A percentile compares a stretch with the other conserved stretches of the same genome.
Conservation (phyloP, 2,329 filamentous ascomycete genomes). For the Knufia fluminis region DNA sequence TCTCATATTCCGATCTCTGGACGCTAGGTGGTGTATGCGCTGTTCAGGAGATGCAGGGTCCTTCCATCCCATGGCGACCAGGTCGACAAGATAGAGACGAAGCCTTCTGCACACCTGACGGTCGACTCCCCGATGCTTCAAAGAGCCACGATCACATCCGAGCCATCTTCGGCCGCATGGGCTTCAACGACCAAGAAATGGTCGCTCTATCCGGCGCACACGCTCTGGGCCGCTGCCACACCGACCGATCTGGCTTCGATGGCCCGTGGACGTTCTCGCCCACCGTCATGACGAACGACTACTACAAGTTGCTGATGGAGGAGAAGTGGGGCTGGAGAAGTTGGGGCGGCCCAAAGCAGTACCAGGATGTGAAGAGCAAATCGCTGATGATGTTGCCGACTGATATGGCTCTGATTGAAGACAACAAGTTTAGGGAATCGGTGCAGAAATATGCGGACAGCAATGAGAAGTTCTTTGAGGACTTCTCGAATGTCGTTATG, state of each 20-base stretch:
- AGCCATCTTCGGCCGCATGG: constrained; percentile 92
- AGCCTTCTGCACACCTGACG: constrained; percentile 82
- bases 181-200: constrained; percentile 94
- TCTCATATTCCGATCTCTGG: constrained; percentile 93
- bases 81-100: constrained; percentile 74
- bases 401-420: constrained; percentile 77
- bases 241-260: constrained; percentile 75
- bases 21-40: constrained; percentile 77
- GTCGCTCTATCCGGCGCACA: constrained; percentile 81
- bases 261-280: constrained; percentile 91
- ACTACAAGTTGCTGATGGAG: constrained; percentile 74
- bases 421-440: constrained; percentile 72
- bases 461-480: constrained; percentile 84
- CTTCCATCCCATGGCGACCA: constrained; percentile 76
- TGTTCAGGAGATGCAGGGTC: constrained; percentile 92
- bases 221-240: constrained; percentile 81
- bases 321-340: constrained; percentile 91
- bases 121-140: constrained; percentile 73
- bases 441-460: constrained; percentile 87
- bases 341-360: constrained; percentile 88
- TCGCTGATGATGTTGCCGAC: constrained; percentile 94
- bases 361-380: constrained; percentile 79
- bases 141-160: constrained; percentile 76
- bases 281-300: constrained; percentile 89
- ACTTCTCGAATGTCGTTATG: constrained; percentile 68